Evolutionary conservation across 345 rosid genomes (phyloP).

Genomic region (Lagerstroemia speciosa): DNA sequence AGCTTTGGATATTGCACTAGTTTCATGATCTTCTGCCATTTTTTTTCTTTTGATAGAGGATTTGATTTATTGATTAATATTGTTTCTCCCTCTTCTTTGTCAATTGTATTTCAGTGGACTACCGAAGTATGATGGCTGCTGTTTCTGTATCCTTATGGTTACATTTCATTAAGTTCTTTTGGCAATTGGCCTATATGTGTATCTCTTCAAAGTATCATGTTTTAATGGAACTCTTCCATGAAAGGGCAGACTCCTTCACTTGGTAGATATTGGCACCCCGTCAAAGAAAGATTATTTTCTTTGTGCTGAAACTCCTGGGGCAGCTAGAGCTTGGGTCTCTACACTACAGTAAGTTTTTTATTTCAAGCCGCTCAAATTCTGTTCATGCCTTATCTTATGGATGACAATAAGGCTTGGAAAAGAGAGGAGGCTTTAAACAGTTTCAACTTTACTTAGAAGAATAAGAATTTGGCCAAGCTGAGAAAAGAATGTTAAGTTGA

Average conservation of each 20-base stretch:
- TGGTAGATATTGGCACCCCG: slow-evolving; percentile 91
- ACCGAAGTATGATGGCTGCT: slow-evolving; percentile 91
- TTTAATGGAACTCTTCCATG: neutral
- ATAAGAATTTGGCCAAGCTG: neutral
- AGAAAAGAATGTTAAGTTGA: neutral
- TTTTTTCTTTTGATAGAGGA: neutral
- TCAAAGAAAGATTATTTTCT: slow-evolving; percentile 91
- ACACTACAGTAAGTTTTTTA: slow-evolving; percentile 71
- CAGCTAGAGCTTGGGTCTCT: slow-evolving; percentile 96
- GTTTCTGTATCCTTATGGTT: slow-evolving; percentile 74
- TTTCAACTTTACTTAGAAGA: neutral
- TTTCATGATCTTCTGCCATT: slow-evolving; percentile 2
- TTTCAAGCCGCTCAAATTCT: neutral
- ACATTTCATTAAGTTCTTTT: neutral
- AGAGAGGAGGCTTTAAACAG: neutral
- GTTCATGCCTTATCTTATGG: neutral
- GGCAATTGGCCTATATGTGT: neutral
- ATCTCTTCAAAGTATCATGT: neutral
- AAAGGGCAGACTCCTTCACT: slow-evolving; percentile 25
- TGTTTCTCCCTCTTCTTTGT: slow-evolving; percentile 12
- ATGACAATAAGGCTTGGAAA: neutral
- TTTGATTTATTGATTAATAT: slow-evolving; percentile 12
- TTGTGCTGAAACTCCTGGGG: slow-evolving; percentile 95
- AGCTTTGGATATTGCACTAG: slow-evolving; percentile 1
- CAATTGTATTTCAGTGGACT: slow-evolving; percentile 59